Evolutionary conservation across 768 basidiomycete species (phyloP).

Genomic region (Rhizopogon rudus): DNA sequence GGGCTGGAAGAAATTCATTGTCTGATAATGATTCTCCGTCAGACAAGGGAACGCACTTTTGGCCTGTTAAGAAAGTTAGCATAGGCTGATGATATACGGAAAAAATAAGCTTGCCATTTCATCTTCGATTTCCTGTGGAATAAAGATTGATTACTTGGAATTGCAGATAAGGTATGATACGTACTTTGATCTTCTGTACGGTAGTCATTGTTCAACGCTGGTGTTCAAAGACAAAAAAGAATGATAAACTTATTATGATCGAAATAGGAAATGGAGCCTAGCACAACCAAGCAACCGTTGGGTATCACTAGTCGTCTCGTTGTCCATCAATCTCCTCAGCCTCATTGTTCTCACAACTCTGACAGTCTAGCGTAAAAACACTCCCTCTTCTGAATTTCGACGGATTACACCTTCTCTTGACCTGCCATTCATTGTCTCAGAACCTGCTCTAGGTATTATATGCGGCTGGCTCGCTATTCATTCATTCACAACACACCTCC

Average conservation of each 20-base stretch:
- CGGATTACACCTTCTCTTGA: slow-evolving; percentile 13
- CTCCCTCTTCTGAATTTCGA: not conserved
- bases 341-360: slow-evolving; percentile 11
- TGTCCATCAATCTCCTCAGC: not conserved
- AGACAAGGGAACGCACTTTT: slow-evolving; percentile 56
- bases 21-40: slow-evolving; percentile 5
- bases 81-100: not conserved
- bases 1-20: slow-evolving; percentile 46
- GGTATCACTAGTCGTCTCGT: not conserved
- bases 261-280: slow-evolving; percentile 2
- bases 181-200: slow-evolving; percentile 84
- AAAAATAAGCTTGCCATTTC: slow-evolving; percentile 68
- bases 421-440: slow-evolving; percentile 16
- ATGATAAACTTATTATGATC: not conserved
- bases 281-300: slow-evolving; percentile 6
- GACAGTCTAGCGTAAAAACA: slow-evolving; percentile 5
- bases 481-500: slow-evolving; percentile 17
- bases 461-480: slow-evolving; percentile 31
- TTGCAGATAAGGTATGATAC: slow-evolving; percentile 15
- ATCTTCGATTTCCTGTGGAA: slow-evolving; percentile 84
- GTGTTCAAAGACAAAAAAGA: slow-evolving; percentile 1
- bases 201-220: slow-evolving; percentile 58
- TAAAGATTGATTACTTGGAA: slow-evolving; percentile 5
- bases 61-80: slow-evolving; percentile 38
- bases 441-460: slow-evolving; percentile 14